Percentiles rank a stretch among this genome's conserved stretches.
phyloP scores from a whole-genome alignment of 2,329 filamentous ascomycete species.

The Myriangium duriaei region DNA sequence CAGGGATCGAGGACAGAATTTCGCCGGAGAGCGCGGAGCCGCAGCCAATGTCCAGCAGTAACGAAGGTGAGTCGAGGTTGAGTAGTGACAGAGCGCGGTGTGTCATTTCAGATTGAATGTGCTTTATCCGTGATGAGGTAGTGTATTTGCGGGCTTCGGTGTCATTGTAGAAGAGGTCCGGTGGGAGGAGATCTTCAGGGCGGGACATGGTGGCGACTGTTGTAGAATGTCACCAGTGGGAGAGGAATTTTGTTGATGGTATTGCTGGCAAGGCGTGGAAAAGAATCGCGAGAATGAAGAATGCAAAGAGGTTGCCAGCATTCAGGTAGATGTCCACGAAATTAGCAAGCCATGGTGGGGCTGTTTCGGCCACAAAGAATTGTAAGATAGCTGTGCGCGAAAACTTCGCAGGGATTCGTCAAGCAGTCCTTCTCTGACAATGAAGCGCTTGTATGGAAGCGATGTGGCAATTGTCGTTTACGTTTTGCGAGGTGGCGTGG shows the following conservation, averaged over 20 bases:
- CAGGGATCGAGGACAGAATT: conserved; percentile 63
- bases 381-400: neutral
- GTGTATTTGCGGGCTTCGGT: conserved; percentile 94
- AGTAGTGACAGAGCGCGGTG: conserved; percentile 85
- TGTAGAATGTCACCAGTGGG: neutral
- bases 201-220: conserved; percentile 69
- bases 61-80: conserved; percentile 60
- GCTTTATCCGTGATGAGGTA: conserved; percentile 86
- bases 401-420: neutral
- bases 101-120: conserved; percentile 92
- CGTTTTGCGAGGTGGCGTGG: too few species aligned
- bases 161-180: conserved; percentile 97
- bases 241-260: neutral
- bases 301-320: neutral
- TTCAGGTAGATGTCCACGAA: neutral
- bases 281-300: neutral
- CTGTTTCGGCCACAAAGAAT: too few species aligned
- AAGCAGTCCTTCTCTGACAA: neutral
- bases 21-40: conserved; percentile 90
- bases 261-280: neutral
- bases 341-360: neutral
- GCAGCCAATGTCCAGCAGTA: conserved; percentile 95
- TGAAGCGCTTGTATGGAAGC: neutral
- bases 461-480: too few species aligned
- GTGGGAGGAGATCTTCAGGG: conserved; percentile 86